Conservation (phyloP, 345 rosid genomes). For the Gynandropsis gynandra region DNA sequence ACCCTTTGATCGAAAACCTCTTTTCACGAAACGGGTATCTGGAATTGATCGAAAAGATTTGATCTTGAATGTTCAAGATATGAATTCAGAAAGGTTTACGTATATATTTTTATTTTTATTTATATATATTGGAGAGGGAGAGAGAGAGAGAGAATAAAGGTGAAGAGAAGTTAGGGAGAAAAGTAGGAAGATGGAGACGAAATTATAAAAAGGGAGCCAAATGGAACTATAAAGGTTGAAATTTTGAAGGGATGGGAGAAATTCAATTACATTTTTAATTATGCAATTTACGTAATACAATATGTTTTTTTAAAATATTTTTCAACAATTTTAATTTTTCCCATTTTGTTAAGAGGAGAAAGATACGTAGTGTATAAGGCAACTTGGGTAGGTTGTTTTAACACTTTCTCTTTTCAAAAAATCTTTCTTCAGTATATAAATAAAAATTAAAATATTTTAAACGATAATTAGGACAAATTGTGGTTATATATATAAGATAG, state of each 20-base stretch:
- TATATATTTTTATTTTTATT: conserved; percentile 20
- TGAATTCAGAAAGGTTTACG: conserved; percentile 18
- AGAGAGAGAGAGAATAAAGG: conserved; percentile 25
- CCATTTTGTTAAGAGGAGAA: conserved; percentile 26
- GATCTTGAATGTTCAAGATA: conserved; percentile 22
- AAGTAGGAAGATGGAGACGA: conserved; percentile 25
- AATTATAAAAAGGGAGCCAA: conserved; percentile 28
- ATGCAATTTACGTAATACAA: conserved; percentile 12
- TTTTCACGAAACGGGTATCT: conserved; percentile 1
- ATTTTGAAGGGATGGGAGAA: conserved; percentile 30
- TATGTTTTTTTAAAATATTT: conserved; percentile 12
- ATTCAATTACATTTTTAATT: conserved; percentile 20
- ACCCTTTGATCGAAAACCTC: conserved; percentile 14
- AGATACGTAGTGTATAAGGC: conserved; percentile 62
- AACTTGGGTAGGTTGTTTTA: conserved; percentile 38
- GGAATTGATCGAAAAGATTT: conserved; percentile 18
- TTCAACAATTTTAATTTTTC: not conserved
- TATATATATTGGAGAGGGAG: conserved; percentile 2
- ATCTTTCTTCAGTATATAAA: no score
- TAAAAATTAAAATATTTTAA: not conserved
- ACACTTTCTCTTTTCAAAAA: conserved; percentile 22
- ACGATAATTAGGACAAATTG: not conserved
- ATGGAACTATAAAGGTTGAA: conserved; percentile 30
- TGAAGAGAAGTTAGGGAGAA: conserved; percentile 30
- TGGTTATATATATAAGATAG: not conserved